Percentiles rank a stretch among this genome's conserved stretches.
phyloP scores from a whole-genome alignment of 2,329 filamentous ascomycete genomes.

The Colletotrichum navitas region DNA sequence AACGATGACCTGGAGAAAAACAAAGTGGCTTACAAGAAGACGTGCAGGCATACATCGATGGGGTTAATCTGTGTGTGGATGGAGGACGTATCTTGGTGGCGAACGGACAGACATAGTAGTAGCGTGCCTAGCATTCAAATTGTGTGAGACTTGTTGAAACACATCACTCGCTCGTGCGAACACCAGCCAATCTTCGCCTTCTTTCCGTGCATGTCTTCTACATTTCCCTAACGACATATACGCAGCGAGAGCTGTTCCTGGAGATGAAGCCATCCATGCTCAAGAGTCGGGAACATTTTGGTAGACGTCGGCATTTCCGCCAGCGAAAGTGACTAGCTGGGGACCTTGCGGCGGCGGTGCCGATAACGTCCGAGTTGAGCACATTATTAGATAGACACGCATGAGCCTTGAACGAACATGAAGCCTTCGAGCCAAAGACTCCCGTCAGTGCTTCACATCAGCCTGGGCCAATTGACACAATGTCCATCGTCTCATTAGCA shows the following conservation, averaged over 20 bases:
- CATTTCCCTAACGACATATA: background rate
- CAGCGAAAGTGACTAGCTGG: background rate
- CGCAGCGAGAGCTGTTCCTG: background rate
- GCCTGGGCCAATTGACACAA: background rate
- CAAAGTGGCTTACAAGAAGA: background rate
- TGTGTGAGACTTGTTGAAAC: background rate
- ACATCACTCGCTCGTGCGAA: background rate
- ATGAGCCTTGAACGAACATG: background rate
- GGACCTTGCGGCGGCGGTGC: background rate
- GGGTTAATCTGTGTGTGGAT: constrained; percentile 3
- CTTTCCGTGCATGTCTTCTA: background rate
- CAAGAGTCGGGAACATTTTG: background rate
- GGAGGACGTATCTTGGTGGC: constrained; percentile 8
- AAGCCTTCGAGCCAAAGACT: background rate
- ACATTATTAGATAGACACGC: background rate
- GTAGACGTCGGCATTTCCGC: background rate
- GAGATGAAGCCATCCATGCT: background rate
- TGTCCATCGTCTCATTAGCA: constrained; percentile 4
- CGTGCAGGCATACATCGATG: constrained; percentile 7
- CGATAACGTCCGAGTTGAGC: background rate
- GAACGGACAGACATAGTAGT: constrained; percentile 2
- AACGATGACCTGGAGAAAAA: background rate
- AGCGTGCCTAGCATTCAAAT: background rate
- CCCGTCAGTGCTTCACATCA: background rate
- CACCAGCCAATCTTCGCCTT: too few relatives aligned